These are phyloP conservation scores for Lepidium campestre DNA, from an alignment of 441 rosid genomes.

Conservation along the genomic window DNA sequence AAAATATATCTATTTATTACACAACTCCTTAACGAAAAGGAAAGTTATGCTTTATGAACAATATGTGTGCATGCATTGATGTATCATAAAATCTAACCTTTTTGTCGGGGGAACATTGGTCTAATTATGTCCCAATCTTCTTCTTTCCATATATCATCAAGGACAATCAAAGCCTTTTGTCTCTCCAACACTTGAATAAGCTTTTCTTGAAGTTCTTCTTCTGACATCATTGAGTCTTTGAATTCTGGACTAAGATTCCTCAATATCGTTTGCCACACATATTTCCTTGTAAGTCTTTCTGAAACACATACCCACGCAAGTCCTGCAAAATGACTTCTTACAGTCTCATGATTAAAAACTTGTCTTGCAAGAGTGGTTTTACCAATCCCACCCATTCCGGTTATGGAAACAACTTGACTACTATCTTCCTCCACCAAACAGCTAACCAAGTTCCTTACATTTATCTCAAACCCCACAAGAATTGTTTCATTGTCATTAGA, in stretches of 20 bases:
- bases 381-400: slow-evolving; percentile 33
- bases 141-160: slow-evolving; percentile 5
- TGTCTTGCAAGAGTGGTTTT: slow-evolving; percentile 25
- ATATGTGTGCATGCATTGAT: background rate
- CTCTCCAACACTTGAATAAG: background rate
- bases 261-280: slow-evolving; percentile 15
- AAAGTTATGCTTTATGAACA: too few species aligned
- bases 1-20: background rate
- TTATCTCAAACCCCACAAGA: slow-evolving; percentile 25
- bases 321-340: slow-evolving; percentile 3
- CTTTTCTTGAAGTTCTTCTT: background rate
- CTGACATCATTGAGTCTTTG: background rate
- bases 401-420: slow-evolving; percentile 5
- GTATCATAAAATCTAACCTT: background rate
- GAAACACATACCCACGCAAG: slow-evolving; percentile 28
- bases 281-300: slow-evolving; percentile 4
- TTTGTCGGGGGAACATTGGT: background rate
- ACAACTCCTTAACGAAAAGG: background rate
- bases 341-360: slow-evolving; percentile 3
- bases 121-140: background rate
- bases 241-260: background rate
- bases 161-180: background rate
- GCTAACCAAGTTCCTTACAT: background rate
- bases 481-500: background rate
- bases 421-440: background rate